Evolutionary conservation across 2,329 filamentous ascomycete species (phyloP), one percentile per base, ranked within the genome.

Genomic region (Sporothrix brunneoviolacea): DNA sequence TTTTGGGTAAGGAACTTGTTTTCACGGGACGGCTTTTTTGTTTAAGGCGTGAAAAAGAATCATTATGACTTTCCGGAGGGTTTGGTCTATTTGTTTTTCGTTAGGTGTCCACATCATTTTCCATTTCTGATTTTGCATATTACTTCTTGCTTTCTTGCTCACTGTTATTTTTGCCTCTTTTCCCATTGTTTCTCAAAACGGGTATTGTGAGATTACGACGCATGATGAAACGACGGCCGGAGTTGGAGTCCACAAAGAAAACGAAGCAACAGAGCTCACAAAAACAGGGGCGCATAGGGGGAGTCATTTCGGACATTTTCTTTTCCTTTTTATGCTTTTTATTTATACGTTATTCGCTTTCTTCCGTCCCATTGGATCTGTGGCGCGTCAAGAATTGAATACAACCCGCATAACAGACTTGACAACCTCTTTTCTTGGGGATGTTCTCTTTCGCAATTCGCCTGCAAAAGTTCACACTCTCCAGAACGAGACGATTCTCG

Each of bases 21-120:
- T 33, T 24, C 21, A 30, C 27, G 18, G 42, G 44, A 39, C 24
- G 35, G 35, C 13, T 48, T 21, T 19, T 46, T 39, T 44, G 9
- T 39, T 19, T 41, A 44, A 45, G 48, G 48, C 46, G 38, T 41
- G 38, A 48, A 48, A 48, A 48, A 48, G 35, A 28, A 39, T 40
- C 44, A 47, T 44, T 19, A 51, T 36, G 37, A 18, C 19, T 45
- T 22, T 27, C 32, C 16, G 48, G 30, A 28, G 21, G 41, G 43
- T 53, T 27, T 21, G 22, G 27, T 39, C 36, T 35, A 19, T 6
- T 50, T 48, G 24, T 12, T 46, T 39, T 48, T 19, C 40, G 12
- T 37, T n/a, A n/a, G n/a, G 28, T 28, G 15, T 12, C 22, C 9
- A 16, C 33, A 44, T 10, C 21, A 47, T 12, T 45, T 32, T 12